phyloP scores from a whole-genome alignment of 495 filamentous ascomycete species.

The Tricharina praecox region DNA sequence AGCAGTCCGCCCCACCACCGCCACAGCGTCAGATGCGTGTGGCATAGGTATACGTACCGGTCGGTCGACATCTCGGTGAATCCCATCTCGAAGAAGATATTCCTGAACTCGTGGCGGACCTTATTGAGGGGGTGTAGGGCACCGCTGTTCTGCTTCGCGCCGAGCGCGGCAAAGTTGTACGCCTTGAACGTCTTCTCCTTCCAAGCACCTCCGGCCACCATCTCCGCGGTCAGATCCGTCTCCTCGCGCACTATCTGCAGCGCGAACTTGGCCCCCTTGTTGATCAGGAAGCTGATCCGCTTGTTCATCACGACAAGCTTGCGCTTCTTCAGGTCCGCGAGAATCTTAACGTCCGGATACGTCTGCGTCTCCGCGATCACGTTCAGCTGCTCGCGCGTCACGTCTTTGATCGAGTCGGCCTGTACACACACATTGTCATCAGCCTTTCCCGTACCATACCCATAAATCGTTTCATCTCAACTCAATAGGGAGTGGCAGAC shows the following conservation, averaged over 20 bases:
- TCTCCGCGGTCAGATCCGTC: constrained; percentile 86
- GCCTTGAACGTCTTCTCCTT: constrained; percentile 83
- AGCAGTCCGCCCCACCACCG: no score
- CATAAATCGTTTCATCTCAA: not conserved
- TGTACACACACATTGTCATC: no score
- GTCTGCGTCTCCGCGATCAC: constrained; percentile 50
- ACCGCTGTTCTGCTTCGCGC: constrained; percentile 59
- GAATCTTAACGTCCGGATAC: constrained; percentile 49
- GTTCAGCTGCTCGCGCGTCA: constrained; percentile 54
- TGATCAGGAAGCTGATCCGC: constrained; percentile 64
- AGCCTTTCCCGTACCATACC: no score
- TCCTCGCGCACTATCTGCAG: constrained; percentile 77
- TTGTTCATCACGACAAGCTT: constrained; percentile 70
- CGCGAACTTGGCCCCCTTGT: constrained; percentile 75
- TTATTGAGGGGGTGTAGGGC: constrained; percentile 90
- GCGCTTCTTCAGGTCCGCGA: constrained; percentile 71
- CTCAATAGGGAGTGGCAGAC: constrained; percentile 6
- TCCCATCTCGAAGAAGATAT: constrained; percentile 92
- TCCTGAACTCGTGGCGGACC: constrained; percentile 80
- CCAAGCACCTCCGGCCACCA: constrained; percentile 66
- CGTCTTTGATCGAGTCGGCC: constrained; percentile 56
- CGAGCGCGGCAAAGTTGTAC: constrained; percentile 91
- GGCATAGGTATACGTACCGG: constrained; percentile 27
- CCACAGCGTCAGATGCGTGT: constrained; percentile 15
- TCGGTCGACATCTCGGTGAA: constrained; percentile 75